Evolutionary conservation across 495 filamentous ascomycete species (phyloP).

Genomic region (Tuber brumale): DNA sequence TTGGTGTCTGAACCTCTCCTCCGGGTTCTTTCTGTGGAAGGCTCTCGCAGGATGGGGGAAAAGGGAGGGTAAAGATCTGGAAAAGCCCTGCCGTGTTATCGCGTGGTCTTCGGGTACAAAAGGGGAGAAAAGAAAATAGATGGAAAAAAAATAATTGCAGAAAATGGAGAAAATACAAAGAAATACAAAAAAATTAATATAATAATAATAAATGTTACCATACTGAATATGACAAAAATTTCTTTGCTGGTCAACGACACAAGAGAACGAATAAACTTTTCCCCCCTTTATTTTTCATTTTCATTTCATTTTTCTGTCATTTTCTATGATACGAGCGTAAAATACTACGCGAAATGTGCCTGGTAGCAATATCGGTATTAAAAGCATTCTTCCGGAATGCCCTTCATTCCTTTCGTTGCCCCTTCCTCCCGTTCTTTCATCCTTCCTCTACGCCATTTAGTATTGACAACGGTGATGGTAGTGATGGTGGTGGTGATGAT

Average conservation of each 20-base stretch:
- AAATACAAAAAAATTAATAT: not conserved
- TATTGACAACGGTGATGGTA: not conserved
- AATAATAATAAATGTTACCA: not conserved
- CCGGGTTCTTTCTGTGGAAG: slow-evolving; percentile 37
- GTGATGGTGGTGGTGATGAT: not conserved
- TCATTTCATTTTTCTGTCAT: not conserved
- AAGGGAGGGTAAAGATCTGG: slow-evolving; percentile 33
- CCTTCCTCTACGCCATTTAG: not conserved
- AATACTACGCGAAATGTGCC: not conserved
- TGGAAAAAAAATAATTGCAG: not conserved
- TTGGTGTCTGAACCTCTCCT: slow-evolving; percentile 39
- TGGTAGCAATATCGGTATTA: not conserved
- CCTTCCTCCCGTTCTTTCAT: not conserved
- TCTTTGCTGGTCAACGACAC: not conserved
- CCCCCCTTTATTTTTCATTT: not conserved
- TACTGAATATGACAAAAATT: not conserved
- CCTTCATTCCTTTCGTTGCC: not conserved
- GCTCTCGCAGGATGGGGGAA: slow-evolving; percentile 32
- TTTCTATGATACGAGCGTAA: not conserved
- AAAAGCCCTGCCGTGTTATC: slow-evolving; percentile 36
- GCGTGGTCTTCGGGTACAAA: slow-evolving; percentile 29
- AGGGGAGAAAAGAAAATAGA: slow-evolving; percentile 24
- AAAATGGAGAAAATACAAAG: not conserved
- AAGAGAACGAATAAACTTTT: not conserved
- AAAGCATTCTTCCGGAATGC: not conserved